Evolutionary conservation across 306 rosid species (phyloP), one percentile per base, ranked within the genome.

Genomic region (Quercus alba): DNA sequence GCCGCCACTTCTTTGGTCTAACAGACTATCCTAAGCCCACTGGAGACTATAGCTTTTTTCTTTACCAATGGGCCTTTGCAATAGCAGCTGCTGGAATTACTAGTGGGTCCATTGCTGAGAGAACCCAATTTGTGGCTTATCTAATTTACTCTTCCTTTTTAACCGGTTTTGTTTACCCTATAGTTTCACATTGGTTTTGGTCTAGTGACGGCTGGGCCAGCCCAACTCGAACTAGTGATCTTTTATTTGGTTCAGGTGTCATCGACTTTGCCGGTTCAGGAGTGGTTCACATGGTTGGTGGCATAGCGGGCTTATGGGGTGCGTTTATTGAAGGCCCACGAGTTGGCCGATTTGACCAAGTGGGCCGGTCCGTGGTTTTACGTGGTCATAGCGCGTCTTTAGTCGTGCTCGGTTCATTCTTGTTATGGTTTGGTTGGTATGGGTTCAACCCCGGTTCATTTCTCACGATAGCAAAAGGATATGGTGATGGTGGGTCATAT

Each of bases 51-150:
- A 87, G 93, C 80, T 87, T 72, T 83, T 93, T 93, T 31, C 97
- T 93, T 7, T 93, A 83, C 81, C 98, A 93, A n/a, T 93, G 98
- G 98, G 91, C 98, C 5, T 93, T 93, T 28, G 94, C 98, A 66
- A 93, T 93, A 9, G 94, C 97, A 0, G 94, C 92, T 4, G 91
- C 94, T 0, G 98, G 98, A 2, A 93, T 93, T 74, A 87, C 94
- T 33, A 88, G 93, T 57, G 98, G 98, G 44, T 93, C 98, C 10
- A 93, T 93, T n/a, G 94, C 97, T 0, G 97, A 93, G 82, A 51
- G 98, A 3, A 93, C 98, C 0, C 97, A 90, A 5, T 93, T 93
- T 59, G 94, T 93, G 0, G 98, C 98, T 0, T 93, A 93, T 66
- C 89, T 93, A 0, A 86, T 93, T 1, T 91, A 93, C 77, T 93